Evolutionary conservation across 768 basidiomycete genomes (phyloP).

Genomic region (Austroboletus eburneus): DNA sequence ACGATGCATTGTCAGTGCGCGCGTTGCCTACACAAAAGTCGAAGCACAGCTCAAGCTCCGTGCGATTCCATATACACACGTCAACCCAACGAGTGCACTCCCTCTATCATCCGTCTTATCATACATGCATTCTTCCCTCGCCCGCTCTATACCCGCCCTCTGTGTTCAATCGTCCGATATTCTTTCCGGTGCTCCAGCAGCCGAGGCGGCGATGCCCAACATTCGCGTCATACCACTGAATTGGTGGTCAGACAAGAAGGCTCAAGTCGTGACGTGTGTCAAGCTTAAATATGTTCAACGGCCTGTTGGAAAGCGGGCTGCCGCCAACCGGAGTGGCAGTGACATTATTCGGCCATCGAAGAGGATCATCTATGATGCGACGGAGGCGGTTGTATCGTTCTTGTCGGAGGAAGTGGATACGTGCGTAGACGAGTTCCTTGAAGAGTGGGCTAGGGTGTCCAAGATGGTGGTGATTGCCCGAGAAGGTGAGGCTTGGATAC

Average conservation of each 20-base stretch:
- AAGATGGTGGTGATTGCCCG: slow-evolving; percentile 93
- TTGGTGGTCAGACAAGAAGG: slow-evolving; percentile 86
- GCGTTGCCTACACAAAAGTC: slow-evolving; percentile 85
- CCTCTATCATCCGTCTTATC: slow-evolving; percentile 43
- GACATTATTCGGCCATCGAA: slow-evolving; percentile 77
- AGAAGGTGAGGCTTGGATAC: slow-evolving; percentile 52
- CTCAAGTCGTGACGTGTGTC: slow-evolving; percentile 83
- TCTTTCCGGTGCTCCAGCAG: slow-evolving; percentile 77
- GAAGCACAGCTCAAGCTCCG: slow-evolving; percentile 84
- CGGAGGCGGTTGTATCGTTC: slow-evolving; percentile 85
- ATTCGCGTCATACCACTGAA: slow-evolving; percentile 84
- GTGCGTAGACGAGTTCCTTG: slow-evolving; percentile 86
- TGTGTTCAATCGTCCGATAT: slow-evolving; percentile 82
- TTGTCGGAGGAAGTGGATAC: slow-evolving; percentile 81
- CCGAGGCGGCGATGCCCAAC: slow-evolving; percentile 90
- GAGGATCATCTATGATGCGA: slow-evolving; percentile 85
- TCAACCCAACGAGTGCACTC: slow-evolving; percentile 51
- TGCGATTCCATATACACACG: slow-evolving; percentile 71
- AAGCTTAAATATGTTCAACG: slow-evolving; percentile 89
- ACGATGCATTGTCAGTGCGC: slow-evolving; percentile 50
- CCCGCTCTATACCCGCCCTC: slow-evolving; percentile 75
- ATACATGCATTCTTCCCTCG: slow-evolving; percentile 66
- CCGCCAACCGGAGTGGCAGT: slow-evolving; percentile 44
- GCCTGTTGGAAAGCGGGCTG: slow-evolving; percentile 67
- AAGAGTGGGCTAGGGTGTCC: slow-evolving; percentile 90